Percentiles rank a stretch among this genome's conserved stretches.
Evolutionary conservation across 768 basidiomycete species (phyloP).

Genomic region (Sutorius australiensis): DNA sequence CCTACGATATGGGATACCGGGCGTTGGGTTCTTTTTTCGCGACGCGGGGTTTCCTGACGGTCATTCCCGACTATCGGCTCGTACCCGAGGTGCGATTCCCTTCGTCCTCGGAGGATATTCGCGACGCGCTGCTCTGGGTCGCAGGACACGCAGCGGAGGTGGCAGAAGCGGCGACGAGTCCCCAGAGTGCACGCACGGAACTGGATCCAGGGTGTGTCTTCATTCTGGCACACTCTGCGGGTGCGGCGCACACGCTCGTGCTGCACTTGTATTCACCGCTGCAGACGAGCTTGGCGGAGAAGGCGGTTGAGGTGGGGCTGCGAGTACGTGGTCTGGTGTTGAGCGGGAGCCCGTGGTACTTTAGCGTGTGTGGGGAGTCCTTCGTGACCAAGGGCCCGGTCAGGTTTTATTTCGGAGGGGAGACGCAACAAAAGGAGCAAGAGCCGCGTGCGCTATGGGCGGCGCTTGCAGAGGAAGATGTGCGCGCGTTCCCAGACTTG

Average conservation of each 20-base stretch:
- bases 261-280: constrained; percentile 34
- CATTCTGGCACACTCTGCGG: constrained; percentile 61
- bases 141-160: constrained; percentile 33
- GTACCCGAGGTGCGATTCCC: constrained; percentile 57
- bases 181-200: constrained; percentile 6
- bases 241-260: constrained; percentile 48
- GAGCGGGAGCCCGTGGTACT: constrained; percentile 44
- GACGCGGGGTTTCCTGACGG: constrained; percentile 51
- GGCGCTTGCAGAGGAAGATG: constrained; percentile 31
- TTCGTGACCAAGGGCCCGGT: constrained; percentile 24
- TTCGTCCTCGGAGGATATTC: constrained; percentile 50
- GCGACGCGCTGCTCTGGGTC: constrained; percentile 57
- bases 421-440: constrained; percentile 38
- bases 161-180: constrained; percentile 1
- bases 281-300: constrained; percentile 33
- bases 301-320: constrained; percentile 16
- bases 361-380: constrained; percentile 24
- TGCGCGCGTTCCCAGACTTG: constrained; percentile 43
- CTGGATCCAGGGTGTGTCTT: constrained; percentile 44
- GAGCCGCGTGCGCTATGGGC: constrained; percentile 42
- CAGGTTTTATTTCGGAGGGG: constrained; percentile 36
- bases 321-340: constrained; percentile 44
- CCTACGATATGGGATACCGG: constrained; percentile 51
- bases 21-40: constrained; percentile 62
- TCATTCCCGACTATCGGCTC: constrained; percentile 68